Evolutionary conservation across 805 yeast species (phyloP), one percentile per base, ranked within the genome.

Genomic region (Lipomyces oligophaga): DNA sequence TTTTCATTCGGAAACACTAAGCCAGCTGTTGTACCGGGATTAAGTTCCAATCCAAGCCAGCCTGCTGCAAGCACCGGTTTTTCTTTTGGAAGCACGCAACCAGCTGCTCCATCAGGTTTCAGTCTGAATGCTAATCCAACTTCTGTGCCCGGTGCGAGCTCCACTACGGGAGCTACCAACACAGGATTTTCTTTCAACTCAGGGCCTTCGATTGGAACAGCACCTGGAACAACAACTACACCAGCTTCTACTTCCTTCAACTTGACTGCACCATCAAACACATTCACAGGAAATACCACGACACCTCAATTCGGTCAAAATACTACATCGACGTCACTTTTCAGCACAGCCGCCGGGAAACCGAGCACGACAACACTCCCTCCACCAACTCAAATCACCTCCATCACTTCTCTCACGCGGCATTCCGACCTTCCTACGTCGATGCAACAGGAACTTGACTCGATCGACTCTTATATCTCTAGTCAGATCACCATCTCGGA

Each of bases 371-470:
- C n/a, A n/a, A n/a, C n/a, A n/a, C n/a, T n/a, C n/a, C n/a, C n/a
- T n/a, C n/a, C n/a, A n/a, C n/a, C n/a, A n/a, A n/a, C n/a, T n/a
- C n/a, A n/a, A n/a, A n/a, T n/a, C n/a, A n/a, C n/a, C n/a, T n/a
- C n/a, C n/a, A 67, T 78, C 45, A 76, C 80, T 2, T 75, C 81
- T 1, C 70, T 78, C 66, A 76, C 82, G 0, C 61, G 83, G 27
- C 80, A 78, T 4, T 73, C 79, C 4, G 83, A 79, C 57, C 71
- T 79, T 33, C 78, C 83, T 0, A 78, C 74, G 18, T 62, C 67
- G 11, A 67, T 73, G 35, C 80, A 78, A 57, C 67, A 67, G 47
- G 79, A 77, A 54, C 63, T 79, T n/a, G 80, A 78, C 52, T 74
- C 66, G 37, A 67, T 78, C 37, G 82, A 79, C 52, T 50, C 67